These are phyloP conservation scores for Coemansia sp. DNA, from an alignment of 192 early-diverging fungal species.

Conservation along the genomic window DNA sequence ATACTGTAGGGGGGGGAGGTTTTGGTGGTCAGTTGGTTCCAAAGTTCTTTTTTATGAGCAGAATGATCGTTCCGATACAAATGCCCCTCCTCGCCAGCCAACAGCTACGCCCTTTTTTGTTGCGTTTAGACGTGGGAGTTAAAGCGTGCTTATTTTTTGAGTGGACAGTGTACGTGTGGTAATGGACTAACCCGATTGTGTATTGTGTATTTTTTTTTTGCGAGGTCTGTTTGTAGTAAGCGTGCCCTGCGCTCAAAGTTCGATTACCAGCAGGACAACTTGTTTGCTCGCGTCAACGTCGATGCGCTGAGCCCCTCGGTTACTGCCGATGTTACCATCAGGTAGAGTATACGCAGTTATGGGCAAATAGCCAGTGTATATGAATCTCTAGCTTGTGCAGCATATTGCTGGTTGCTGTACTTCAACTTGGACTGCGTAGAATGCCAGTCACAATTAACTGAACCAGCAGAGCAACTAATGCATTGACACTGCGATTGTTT, in stretches of 20 bases:
- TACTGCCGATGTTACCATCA: slow-evolving; percentile 80
- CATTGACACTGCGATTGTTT: background rate
- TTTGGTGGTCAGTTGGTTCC: background rate
- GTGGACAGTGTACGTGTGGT: background rate
- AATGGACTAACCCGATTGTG: background rate
- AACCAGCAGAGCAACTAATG: background rate
- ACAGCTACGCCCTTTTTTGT: background rate
- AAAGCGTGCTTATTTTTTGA: background rate
- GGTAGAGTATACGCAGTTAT: slow-evolving; percentile 12
- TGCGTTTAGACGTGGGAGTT: background rate
- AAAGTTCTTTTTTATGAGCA: background rate
- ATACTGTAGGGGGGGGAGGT: background rate
- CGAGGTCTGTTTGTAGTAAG: slow-evolving; percentile 29
- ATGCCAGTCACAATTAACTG: background rate
- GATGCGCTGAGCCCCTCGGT: slow-evolving; percentile 95
- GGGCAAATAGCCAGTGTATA: background rate
- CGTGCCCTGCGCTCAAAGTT: slow-evolving; percentile 59
- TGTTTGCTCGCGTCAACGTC: slow-evolving; percentile 84
- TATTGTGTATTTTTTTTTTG: background rate
- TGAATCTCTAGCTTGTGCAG: background rate
- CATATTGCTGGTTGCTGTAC: too few relatives aligned
- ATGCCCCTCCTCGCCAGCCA: background rate
- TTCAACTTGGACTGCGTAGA: background rate
- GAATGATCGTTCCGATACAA: background rate
- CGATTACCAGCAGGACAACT: slow-evolving; percentile 94